Evolutionary conservation across 306 rosid species (phyloP).

Genomic region (Glycyrrhiza uralensis): DNA sequence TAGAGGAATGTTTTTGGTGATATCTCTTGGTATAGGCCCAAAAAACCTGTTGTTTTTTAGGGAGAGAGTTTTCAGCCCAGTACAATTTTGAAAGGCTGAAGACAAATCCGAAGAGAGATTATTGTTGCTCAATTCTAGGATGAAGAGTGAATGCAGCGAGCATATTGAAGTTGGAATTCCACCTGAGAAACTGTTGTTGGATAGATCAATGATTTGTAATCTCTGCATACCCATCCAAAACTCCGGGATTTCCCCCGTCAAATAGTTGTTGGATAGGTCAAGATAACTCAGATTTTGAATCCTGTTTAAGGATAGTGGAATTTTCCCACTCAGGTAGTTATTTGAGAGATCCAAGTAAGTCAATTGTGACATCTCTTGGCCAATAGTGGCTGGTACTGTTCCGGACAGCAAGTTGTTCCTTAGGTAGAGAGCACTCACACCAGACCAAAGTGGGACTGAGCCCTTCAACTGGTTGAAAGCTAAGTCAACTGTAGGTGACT

Average conservation of each 20-base stretch:
- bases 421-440: not conserved
- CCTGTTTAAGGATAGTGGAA: not conserved
- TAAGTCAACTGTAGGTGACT: not conserved
- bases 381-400: not conserved
- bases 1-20: not conserved
- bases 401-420: constrained; percentile 9
- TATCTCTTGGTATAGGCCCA: constrained; percentile 2
- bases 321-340: not conserved
- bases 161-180: constrained; percentile 16
- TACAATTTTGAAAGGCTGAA: not conserved
- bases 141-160: not conserved
- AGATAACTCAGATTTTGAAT: not conserved
- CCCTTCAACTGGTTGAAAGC: not conserved
- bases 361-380: constrained; percentile 6
- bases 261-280: constrained; percentile 2
- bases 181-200: constrained; percentile 1
- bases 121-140: not conserved
- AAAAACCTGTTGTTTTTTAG: not conserved
- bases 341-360: constrained; percentile 4
- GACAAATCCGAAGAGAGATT: not conserved
- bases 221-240: constrained; percentile 1
- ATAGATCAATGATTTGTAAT: not conserved
- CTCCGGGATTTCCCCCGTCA: constrained; percentile 9
- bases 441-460: constrained; percentile 5
- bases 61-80: not conserved